A percentile compares a stretch with the other conserved stretches of the same genome.
Evolutionary conservation across 2,329 filamentous ascomycete species (phyloP).

Genomic region (Epichloe brachyelytri): DNA sequence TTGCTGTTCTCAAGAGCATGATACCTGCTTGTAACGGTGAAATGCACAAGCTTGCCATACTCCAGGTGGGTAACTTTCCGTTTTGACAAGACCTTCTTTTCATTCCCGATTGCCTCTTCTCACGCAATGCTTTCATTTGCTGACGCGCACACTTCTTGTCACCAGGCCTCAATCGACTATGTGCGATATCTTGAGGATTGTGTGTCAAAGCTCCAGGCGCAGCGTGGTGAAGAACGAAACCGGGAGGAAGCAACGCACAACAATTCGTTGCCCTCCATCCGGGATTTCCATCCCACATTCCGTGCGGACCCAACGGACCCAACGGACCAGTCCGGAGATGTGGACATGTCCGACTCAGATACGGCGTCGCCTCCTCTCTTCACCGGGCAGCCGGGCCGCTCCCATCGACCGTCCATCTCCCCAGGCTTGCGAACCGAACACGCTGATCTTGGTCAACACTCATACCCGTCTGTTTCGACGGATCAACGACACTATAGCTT

Average conservation of each 20-base stretch:
- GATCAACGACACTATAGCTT: slow-evolving; percentile 39
- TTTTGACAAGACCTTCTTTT: background rate
- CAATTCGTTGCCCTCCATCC: slow-evolving; percentile 22
- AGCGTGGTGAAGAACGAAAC: slow-evolving; percentile 24
- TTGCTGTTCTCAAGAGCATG: slow-evolving; percentile 84
- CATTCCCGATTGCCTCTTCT: background rate
- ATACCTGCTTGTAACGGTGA: slow-evolving; percentile 92
- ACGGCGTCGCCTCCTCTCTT: slow-evolving; percentile 33
- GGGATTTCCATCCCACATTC: slow-evolving; percentile 27
- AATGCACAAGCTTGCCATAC: slow-evolving; percentile 94
- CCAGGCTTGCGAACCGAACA: slow-evolving; percentile 38
- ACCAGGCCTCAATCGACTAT: slow-evolving; percentile 87
- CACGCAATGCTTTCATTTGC: background rate
- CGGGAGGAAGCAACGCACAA: slow-evolving; percentile 16
- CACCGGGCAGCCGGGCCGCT: slow-evolving; percentile 18
- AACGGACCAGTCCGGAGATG: slow-evolving; percentile 23
- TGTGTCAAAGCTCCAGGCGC: slow-evolving; percentile 62
- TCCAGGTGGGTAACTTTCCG: slow-evolving; percentile 52
- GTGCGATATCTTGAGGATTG: slow-evolving; percentile 89
- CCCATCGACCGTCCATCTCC: slow-evolving; percentile 36
- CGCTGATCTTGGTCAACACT: slow-evolving; percentile 30
- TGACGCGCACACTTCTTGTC: background rate
- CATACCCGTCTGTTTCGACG: slow-evolving; percentile 40
- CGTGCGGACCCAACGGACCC: slow-evolving; percentile 20
- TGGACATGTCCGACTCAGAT: slow-evolving; percentile 49